Conservation (phyloP, 192 early-diverging fungal species). For the Coemansia erecta region DNA sequence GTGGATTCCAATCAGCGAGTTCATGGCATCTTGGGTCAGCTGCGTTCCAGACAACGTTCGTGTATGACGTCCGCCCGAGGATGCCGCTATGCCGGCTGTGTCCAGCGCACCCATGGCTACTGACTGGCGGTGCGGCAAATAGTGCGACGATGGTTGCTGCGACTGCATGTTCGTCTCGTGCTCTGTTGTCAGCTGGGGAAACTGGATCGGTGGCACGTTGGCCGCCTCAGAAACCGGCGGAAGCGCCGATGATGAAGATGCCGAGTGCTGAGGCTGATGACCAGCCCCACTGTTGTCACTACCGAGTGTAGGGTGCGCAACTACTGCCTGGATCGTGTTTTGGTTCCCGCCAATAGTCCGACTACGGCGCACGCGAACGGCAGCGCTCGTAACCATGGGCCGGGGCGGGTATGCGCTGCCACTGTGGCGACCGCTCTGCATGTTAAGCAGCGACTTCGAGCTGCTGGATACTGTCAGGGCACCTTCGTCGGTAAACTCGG, state of each 20-base stretch:
- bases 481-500: conserved; percentile 18
- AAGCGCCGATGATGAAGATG: conserved; percentile 7
- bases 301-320: background rate
- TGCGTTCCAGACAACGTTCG: conserved; percentile 39
- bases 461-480: background rate
- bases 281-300: background rate
- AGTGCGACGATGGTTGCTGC: background rate
- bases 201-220: conserved; percentile 1
- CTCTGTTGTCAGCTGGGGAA: background rate
- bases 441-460: background rate
- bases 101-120: background rate
- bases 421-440: conserved; percentile 3
- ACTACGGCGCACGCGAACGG: conserved; percentile 26
- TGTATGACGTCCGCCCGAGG: conserved; percentile 12
- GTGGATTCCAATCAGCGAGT: conserved; percentile 15
- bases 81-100: background rate
- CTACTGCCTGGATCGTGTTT: conserved; percentile 1
- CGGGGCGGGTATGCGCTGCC: conserved; percentile 17
- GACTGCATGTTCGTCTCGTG: background rate
- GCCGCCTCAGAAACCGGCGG: conserved; percentile 21
- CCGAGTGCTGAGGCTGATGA: background rate
- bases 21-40: conserved; percentile 27
- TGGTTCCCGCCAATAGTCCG: conserved; percentile 31
- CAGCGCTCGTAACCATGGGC: background rate
- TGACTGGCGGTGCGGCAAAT: background rate